These are phyloP conservation scores for Neoscytalidium dimidiatum DNA, from an alignment of 2,329 filamentous ascomycete species.

Conservation along the genomic window DNA sequence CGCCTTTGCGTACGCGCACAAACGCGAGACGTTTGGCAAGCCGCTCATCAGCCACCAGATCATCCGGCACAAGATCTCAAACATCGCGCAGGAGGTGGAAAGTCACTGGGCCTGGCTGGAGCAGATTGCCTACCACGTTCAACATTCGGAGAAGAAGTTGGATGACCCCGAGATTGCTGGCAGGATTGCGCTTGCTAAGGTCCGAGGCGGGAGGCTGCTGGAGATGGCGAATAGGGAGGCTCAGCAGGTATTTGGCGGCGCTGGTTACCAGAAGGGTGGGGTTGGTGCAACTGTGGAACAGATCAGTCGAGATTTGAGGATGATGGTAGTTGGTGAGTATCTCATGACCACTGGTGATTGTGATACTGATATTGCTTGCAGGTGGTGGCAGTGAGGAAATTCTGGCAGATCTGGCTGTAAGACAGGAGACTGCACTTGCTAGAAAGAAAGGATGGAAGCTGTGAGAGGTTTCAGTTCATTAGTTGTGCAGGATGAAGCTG, in stretches of 20 bases:
- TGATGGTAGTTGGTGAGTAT: slow-evolving; percentile 43
- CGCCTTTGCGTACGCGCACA: slow-evolving; percentile 54
- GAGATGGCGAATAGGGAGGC: slow-evolving; percentile 55
- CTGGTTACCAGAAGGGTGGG: slow-evolving; percentile 53
- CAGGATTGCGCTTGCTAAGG: slow-evolving; percentile 47
- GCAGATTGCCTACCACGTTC: slow-evolving; percentile 59
- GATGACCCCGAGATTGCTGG: slow-evolving; percentile 41
- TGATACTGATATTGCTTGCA: neutral
- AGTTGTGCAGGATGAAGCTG: neutral
- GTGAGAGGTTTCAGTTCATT: slow-evolving; percentile 22
- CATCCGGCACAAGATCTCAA: slow-evolving; percentile 62
- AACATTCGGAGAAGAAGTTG: slow-evolving; percentile 44
- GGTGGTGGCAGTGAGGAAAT: slow-evolving; percentile 58
- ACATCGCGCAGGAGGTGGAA: slow-evolving; percentile 61
- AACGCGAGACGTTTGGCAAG: slow-evolving; percentile 60
- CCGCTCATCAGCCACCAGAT: slow-evolving; percentile 60
- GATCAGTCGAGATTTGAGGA: slow-evolving; percentile 54
- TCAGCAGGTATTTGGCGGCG: slow-evolving; percentile 57
- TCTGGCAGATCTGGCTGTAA: slow-evolving; percentile 54
- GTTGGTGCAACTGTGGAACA: slow-evolving; percentile 55
- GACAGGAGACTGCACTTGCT: slow-evolving; percentile 46
- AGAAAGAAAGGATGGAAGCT: slow-evolving; percentile 49
- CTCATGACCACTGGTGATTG: too few species aligned
- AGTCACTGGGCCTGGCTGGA: slow-evolving; percentile 64
- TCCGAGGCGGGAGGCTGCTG: slow-evolving; percentile 52